These are phyloP conservation scores for Sugiyamaella grinbergsii DNA, from an alignment of 1,139 yeast species.

Conservation along the genomic window DNA sequence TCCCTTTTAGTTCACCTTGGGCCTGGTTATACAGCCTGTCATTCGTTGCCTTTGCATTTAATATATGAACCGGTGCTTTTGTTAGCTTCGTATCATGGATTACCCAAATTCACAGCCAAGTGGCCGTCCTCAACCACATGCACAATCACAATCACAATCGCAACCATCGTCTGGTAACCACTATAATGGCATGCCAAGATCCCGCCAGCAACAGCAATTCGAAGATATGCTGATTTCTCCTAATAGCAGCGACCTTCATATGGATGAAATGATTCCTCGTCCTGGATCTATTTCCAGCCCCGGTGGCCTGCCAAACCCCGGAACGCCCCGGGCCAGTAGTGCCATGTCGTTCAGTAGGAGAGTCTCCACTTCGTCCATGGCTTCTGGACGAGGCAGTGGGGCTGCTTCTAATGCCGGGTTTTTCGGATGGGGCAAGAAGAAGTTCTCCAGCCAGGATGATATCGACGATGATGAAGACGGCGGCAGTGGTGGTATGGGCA, in stretches of 20 bases:
- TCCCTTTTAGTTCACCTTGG: neutral
- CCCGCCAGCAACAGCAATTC: constrained; percentile 35
- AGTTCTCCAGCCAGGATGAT: constrained; percentile 13
- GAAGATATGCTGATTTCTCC: constrained; percentile 33
- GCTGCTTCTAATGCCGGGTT: constrained; percentile 21
- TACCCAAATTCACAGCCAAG: neutral
- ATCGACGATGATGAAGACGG: constrained; percentile 27
- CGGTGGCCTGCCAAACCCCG: constrained; percentile 24
- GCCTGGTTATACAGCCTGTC: neutral
- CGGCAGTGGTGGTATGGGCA: constrained; percentile 29
- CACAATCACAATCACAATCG: constrained; percentile 1
- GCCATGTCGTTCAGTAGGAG: constrained; percentile 23
- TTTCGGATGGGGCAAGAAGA: constrained; percentile 24
- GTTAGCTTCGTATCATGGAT: neutral
- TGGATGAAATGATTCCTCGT: constrained; percentile 15
- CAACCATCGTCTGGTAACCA: neutral
- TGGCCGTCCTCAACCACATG: neutral
- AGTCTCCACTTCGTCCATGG: constrained; percentile 23
- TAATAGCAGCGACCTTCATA: constrained; percentile 13
- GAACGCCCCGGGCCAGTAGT: constrained; percentile 16
- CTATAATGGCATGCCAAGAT: constrained; percentile 38
- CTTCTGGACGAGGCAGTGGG: constrained; percentile 17
- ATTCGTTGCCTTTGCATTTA: neutral
- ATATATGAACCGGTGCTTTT: neutral
- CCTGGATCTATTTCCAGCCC: too few relatives aligned